Conservation (phyloP, 805 yeast species). For the Nakazawaea anatomiae region DNA sequence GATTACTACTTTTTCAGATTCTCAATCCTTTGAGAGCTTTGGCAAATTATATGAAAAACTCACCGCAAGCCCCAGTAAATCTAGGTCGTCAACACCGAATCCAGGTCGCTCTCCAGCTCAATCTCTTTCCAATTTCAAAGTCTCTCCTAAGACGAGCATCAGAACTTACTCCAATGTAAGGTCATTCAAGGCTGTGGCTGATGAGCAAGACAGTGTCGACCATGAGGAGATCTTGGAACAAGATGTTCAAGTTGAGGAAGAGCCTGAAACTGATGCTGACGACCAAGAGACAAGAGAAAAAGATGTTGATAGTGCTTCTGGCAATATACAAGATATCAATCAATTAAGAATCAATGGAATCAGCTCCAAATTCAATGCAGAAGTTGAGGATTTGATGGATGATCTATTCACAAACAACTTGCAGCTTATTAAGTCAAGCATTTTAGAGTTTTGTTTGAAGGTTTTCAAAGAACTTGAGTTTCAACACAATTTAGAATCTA, state of each 20-base stretch:
- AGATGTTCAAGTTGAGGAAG: slow-evolving; percentile 7
- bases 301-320: neutral
- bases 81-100: neutral
- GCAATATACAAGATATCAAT: slow-evolving; percentile 17
- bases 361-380: slow-evolving; percentile 14
- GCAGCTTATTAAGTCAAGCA: slow-evolving; percentile 12
- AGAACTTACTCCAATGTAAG: slow-evolving; percentile 24
- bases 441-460: slow-evolving; percentile 22
- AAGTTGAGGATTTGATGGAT: slow-evolving; percentile 11
- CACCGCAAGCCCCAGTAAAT: slow-evolving; percentile 13
- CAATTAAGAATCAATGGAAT: slow-evolving; percentile 29
- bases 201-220: slow-evolving; percentile 11
- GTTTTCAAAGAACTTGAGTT: slow-evolving; percentile 17
- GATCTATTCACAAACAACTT: slow-evolving; percentile 13
- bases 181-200: slow-evolving; percentile 18
- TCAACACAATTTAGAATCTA: slow-evolving; percentile 10
- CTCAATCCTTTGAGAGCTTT: neutral
- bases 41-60: slow-evolving; percentile 10
- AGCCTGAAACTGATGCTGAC: slow-evolving; percentile 12
- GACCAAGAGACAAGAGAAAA: slow-evolving; percentile 11
- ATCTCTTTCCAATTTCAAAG: too few relatives aligned
- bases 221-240: neutral
- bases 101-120: neutral
- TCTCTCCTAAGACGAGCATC: neutral
- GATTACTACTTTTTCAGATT: neutral